These are phyloP conservation scores for Kluyveromyces sp. DNA, from an alignment of 1,139 yeast genomes.

Conservation along the genomic window DNA sequence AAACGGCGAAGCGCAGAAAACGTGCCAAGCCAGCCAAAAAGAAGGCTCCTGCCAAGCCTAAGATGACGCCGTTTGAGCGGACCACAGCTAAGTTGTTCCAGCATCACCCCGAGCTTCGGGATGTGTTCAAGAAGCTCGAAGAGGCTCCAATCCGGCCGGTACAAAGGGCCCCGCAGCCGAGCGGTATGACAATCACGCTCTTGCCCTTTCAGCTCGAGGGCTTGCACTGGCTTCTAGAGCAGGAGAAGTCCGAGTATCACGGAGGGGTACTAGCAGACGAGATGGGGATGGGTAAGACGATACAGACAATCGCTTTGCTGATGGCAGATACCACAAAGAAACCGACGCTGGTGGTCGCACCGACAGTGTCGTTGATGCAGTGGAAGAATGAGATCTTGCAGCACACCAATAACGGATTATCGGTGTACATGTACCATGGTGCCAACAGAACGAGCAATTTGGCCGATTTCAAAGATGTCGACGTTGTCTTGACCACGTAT, in stretches of 20 bases:
- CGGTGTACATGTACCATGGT: conserved; percentile 76
- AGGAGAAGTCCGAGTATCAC: conserved; percentile 65
- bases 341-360: conserved; percentile 89
- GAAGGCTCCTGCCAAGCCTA: conserved; percentile 42
- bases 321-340: conserved; percentile 56
- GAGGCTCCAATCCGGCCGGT: conserved; percentile 44
- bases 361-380: conserved; percentile 96
- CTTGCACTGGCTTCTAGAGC: conserved; percentile 75
- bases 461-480: conserved; percentile 55
- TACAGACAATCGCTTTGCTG: conserved; percentile 84
- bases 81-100: conserved; percentile 59
- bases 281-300: conserved; percentile 99
- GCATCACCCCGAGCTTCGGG: conserved; percentile 69
- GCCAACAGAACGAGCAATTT: conserved; percentile 57
- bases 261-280: conserved; percentile 98
- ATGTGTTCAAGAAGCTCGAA: conserved; percentile 62
- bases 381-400: conserved; percentile 90
- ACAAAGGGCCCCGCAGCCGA: conserved; percentile 68
- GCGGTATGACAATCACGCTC: conserved; percentile 62
- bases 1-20: conserved; percentile 14
- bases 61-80: conserved; percentile 60
- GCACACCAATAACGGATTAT: conserved; percentile 66
- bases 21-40: conserved; percentile 19
- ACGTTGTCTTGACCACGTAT: conserved; percentile 85
- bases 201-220: conserved; percentile 94